A percentile compares a stretch with the other conserved stretches of the same genome.
Evolutionary conservation across 73 alveolate species (phyloP).

Genomic region (Paramecium tetraurelia): DNA sequence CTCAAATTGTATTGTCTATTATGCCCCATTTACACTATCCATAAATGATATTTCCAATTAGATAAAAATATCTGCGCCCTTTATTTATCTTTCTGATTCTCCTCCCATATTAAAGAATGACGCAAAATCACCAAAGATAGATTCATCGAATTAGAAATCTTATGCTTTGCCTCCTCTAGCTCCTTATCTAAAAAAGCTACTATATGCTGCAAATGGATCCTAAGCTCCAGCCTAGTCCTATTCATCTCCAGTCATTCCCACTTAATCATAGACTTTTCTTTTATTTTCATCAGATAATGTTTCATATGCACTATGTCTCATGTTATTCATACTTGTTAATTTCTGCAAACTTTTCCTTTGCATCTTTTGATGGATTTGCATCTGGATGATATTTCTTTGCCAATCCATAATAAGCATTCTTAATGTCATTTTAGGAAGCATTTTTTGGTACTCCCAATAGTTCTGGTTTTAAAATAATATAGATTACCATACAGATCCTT

Average conservation of each 20-base stretch:
- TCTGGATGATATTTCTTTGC: conserved; percentile 93
- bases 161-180: conserved; percentile 61
- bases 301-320: conserved; percentile 81
- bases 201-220: conserved; percentile 72
- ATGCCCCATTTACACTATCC: conserved; percentile 85
- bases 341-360: conserved; percentile 91
- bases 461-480: background rate
- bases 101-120: conserved; percentile 79
- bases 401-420: conserved; percentile 85
- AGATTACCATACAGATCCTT: conserved; percentile 19
- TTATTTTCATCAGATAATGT: conserved; percentile 77
- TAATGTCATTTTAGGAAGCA: conserved; percentile 83
- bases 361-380: conserved; percentile 78
- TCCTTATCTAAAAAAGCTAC: conserved; percentile 55
- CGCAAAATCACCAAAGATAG: conserved; percentile 82
- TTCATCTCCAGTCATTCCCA: conserved; percentile 92
- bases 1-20: conserved; percentile 63
- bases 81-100: conserved; percentile 57
- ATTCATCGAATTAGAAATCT: conserved; percentile 71
- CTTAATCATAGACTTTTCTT: conserved; percentile 77
- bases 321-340: conserved; percentile 62
- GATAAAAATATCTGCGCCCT: conserved; percentile 72
- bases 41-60: conserved; percentile 74
- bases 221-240: conserved; percentile 74
- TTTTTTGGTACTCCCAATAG: conserved; percentile 76